These are phyloP conservation scores for Waitea zeae DNA, from an alignment of 1,284 basidiomycete genomes.

Conservation along the genomic window DNA sequence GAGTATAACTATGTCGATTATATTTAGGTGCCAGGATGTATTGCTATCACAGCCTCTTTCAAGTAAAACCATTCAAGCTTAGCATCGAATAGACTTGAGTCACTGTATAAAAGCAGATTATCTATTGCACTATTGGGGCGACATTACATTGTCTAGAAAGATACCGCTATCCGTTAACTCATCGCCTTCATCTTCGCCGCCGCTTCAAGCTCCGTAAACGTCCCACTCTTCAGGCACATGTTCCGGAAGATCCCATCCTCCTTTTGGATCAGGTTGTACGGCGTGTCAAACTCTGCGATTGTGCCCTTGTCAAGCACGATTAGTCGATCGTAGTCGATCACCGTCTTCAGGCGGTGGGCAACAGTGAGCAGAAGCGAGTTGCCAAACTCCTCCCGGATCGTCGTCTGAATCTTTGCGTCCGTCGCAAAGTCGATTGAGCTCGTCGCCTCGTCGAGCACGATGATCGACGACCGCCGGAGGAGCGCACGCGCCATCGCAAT, in stretches of 20 bases:
- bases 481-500: conserved; percentile 72
- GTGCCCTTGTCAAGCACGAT: conserved; percentile 60
- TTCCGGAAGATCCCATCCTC: conserved; percentile 47
- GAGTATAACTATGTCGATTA: too few relatives aligned
- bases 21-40: too few relatives aligned
- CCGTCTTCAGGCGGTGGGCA: conserved; percentile 62
- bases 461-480: conserved; percentile 60
- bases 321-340: conserved; percentile 60
- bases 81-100: too few relatives aligned
- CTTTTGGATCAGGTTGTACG: conserved; percentile 39
- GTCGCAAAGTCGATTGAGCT: conserved; percentile 77
- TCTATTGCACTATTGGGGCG: too few relatives aligned
- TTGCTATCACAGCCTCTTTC: too few relatives aligned
- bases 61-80: too few relatives aligned
- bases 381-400: conserved; percentile 70
- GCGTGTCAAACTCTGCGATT: conserved; percentile 59
- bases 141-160: too few relatives aligned
- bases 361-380: conserved; percentile 71
- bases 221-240: conserved; percentile 64
- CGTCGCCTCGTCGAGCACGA: conserved; percentile 68
- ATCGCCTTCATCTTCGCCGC: too few relatives aligned
- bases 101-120: too few relatives aligned
- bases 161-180: too few relatives aligned
- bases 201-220: too few relatives aligned
- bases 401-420: conserved; percentile 71